Evolutionary conservation across 345 rosid genomes (phyloP).

Genomic region (Lepidium africanum): DNA sequence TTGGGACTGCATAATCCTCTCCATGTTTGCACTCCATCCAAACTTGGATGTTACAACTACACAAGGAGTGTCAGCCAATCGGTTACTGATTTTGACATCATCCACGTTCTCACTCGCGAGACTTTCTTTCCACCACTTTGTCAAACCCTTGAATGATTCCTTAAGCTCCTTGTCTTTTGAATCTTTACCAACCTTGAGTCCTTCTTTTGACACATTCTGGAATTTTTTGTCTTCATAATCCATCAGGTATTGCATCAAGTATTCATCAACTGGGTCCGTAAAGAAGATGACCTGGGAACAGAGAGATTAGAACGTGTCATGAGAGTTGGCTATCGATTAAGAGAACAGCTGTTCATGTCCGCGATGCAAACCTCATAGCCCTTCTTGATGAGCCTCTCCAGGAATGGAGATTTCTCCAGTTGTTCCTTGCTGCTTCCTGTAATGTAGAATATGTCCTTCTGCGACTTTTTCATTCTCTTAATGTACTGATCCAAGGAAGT

Average conservation of each 20-base stretch:
- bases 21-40: conserved; percentile 99
- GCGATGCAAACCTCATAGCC: conserved; percentile 63
- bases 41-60: conserved; percentile 90
- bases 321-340: neutral
- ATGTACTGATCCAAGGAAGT: conserved; percentile 95
- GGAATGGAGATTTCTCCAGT: conserved; percentile 88
- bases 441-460: conserved; percentile 91
- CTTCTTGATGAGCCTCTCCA: conserved; percentile 92
- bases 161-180: conserved; percentile 74
- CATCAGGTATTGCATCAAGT: conserved; percentile 98
- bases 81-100: conserved; percentile 82
- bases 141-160: conserved; percentile 88
- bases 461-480: conserved; percentile 80
- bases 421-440: conserved; percentile 94
- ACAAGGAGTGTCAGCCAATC: conserved; percentile 89
- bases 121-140: conserved; percentile 86
- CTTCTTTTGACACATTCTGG: conserved; percentile 96
- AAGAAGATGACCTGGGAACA: conserved; percentile 82
- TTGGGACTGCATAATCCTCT: conserved; percentile 96
- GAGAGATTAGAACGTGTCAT: neutral
- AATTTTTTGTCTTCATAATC: conserved; percentile 88
- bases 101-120: conserved; percentile 85
- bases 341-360: neutral
- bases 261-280: conserved; percentile 95
- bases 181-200: conserved; percentile 77